A percentile compares a stretch with the other conserved stretches of the same genome.
Evolutionary conservation across 768 basidiomycete species (phyloP).

Genomic region (Gelatoporia subvermispora): DNA sequence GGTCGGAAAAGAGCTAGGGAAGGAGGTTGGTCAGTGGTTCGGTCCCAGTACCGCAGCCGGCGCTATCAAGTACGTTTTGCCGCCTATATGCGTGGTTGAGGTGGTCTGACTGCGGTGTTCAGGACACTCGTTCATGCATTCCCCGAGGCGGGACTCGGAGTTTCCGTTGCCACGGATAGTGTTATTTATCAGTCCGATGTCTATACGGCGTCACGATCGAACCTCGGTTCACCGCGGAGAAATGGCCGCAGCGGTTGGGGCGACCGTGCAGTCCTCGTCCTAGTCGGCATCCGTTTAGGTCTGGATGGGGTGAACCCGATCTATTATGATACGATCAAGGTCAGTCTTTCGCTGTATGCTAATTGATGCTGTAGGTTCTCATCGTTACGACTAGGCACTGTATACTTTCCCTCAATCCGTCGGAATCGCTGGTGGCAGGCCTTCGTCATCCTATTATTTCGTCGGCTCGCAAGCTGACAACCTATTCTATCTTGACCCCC

Average conservation of each 20-base stretch:
- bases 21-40: slow-evolving; percentile 96
- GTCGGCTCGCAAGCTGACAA: slow-evolving; percentile 88
- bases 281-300: slow-evolving; percentile 84
- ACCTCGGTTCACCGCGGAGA: slow-evolving; percentile 23
- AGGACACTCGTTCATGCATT: slow-evolving; percentile 77
- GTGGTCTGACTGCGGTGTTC: slow-evolving; percentile 1
- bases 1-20: slow-evolving; percentile 91
- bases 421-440: slow-evolving; percentile 94
- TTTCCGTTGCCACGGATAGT: slow-evolving; percentile 78
- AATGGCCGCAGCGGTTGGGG: slow-evolving; percentile 54
- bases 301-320: slow-evolving; percentile 93
- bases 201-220: slow-evolving; percentile 59
- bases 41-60: slow-evolving; percentile 97
- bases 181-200: slow-evolving; percentile 82
- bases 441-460: slow-evolving; percentile 97
- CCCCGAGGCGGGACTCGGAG: slow-evolving; percentile 75
- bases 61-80: slow-evolving; percentile 68
- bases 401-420: slow-evolving; percentile 95
- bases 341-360: slow-evolving; percentile 20
- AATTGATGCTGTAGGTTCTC: background rate
- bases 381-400: slow-evolving; percentile 48
- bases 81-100: background rate
- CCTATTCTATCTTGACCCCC: slow-evolving; percentile 79
- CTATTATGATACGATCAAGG: slow-evolving; percentile 85
- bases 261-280: slow-evolving; percentile 74